phyloP scores from a whole-genome alignment of 495 filamentous ascomycete genomes.

The Tuber umbilicatum region DNA sequence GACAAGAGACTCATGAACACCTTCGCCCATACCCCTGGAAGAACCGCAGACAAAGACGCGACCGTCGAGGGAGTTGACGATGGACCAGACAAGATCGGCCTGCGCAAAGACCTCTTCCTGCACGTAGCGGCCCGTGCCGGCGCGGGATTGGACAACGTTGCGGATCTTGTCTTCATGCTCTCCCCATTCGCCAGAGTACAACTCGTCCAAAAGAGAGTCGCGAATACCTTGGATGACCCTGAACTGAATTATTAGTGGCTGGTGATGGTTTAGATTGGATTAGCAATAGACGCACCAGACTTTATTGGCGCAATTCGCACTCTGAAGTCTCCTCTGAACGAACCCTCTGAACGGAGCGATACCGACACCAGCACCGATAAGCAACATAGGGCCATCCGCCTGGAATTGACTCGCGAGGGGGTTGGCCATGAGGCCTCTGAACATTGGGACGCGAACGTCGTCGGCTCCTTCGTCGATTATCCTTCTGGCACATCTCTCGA shows the following conservation, averaged over 20 bases:
- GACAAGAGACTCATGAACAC: conserved; percentile 74
- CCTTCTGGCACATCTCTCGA: conserved; percentile 68
- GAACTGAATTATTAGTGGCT: conserved; percentile 9
- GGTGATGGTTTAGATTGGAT: not conserved
- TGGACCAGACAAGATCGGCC: conserved; percentile 92
- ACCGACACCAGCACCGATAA: conserved; percentile 93
- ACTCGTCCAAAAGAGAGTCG: conserved; percentile 83
- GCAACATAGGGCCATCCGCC: conserved; percentile 89
- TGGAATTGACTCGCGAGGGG: conserved; percentile 83
- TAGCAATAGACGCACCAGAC: conserved; percentile 57
- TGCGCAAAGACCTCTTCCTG: conserved; percentile 81
- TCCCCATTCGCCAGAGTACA: conserved; percentile 94
- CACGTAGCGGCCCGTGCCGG: conserved; percentile 70
- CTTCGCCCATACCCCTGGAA: conserved; percentile 93
- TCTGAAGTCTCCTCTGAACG: conserved; percentile 87
- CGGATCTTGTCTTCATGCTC: conserved; percentile 89
- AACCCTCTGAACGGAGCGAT: conserved; percentile 97
- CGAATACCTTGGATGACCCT: conserved; percentile 87
- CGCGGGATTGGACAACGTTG: conserved; percentile 80
- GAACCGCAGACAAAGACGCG: conserved; percentile 93
- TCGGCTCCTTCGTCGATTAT: conserved; percentile 59
- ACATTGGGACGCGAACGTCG: conserved; percentile 81
- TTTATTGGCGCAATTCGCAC: conserved; percentile 96
- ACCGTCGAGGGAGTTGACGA: conserved; percentile 88
- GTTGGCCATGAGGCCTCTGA: conserved; percentile 97